A percentile compares a stretch with the other conserved stretches of the same genome.
These are phyloP conservation scores for Thymus mandschuricus DNA, from an alignment of 257 asterid species.

Conservation along the genomic window DNA sequence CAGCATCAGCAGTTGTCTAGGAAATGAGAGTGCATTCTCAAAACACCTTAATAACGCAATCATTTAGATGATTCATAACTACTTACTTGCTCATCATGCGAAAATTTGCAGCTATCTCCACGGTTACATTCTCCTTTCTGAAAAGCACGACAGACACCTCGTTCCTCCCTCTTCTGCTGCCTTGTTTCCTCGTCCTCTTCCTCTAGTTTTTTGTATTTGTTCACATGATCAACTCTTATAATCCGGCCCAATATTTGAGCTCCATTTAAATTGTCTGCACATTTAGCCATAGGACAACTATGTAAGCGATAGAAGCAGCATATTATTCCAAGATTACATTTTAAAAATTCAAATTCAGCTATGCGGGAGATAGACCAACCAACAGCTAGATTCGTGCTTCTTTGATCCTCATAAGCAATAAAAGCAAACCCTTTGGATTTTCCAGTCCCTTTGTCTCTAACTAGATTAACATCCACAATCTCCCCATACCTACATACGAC, in stretches of 20 bases:
- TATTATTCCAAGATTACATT: not conserved
- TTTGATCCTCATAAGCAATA: slow-evolving; percentile 95
- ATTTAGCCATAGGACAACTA: slow-evolving; percentile 4
- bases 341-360: not conserved
- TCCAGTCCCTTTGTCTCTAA: slow-evolving; percentile 90
- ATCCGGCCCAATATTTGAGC: slow-evolving; percentile 81
- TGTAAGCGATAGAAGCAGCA: not conserved
- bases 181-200: slow-evolving; percentile 95
- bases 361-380: slow-evolving; percentile 53
- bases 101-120: slow-evolving; percentile 88
- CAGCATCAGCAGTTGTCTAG: not conserved
- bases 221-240: slow-evolving; percentile 85
- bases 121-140: slow-evolving; percentile 85
- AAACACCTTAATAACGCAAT: not conserved
- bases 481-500: slow-evolving; percentile 76
- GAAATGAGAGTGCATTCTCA: not conserved
- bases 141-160: slow-evolving; percentile 95
- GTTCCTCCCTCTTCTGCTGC: slow-evolving; percentile 87
- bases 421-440: slow-evolving; percentile 96
- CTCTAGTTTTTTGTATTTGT: slow-evolving; percentile 76
- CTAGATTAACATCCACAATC: slow-evolving; percentile 83
- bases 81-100: slow-evolving; percentile 85
- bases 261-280: slow-evolving; percentile 83
- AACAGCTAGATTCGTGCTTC: slow-evolving; percentile 92
- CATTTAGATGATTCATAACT: slow-evolving; percentile 10